phyloP scores from a whole-genome alignment of 257 asterid genomes.

The Plectranthus barbatus region DNA sequence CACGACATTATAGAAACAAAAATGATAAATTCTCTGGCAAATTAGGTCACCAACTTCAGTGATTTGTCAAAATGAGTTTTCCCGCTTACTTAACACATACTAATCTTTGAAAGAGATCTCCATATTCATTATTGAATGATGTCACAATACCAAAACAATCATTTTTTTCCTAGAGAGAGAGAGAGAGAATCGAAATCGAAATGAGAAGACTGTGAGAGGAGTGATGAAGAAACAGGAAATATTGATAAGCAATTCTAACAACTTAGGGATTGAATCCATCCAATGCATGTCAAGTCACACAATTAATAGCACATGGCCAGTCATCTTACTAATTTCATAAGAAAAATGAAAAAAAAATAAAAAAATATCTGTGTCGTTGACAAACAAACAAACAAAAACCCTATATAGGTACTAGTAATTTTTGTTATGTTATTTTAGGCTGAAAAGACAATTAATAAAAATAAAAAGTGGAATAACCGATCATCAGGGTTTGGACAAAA shows the following conservation, averaged over 20 bases:
- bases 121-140: too few species aligned
- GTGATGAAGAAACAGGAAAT: constrained; percentile 26
- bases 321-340: not conserved
- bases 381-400: constrained; percentile 21
- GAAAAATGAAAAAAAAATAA: not conserved
- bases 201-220: not conserved
- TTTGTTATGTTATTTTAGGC: not conserved
- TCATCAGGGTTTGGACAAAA: constrained; percentile 15
- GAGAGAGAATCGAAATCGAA: too few species aligned
- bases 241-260: constrained; percentile 40
- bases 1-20: too few species aligned
- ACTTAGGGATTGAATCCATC: constrained; percentile 29
- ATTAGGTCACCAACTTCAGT: too few species aligned
- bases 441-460: constrained; percentile 24
- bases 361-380: constrained; percentile 27
- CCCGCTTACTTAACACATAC: too few species aligned
- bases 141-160: too few species aligned
- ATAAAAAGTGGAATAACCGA: constrained; percentile 17
- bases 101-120: too few species aligned
- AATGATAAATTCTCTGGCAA: too few species aligned
- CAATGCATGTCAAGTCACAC: constrained; percentile 31
- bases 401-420: not conserved
- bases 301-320: constrained; percentile 21
- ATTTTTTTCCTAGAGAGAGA: too few species aligned
- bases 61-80: too few species aligned